A percentile compares a stretch with the other conserved stretches of the same genome.
Conservation (phyloP, 2,329 filamentous ascomycete species). For the Phaeosphaeria sp. region DNA sequence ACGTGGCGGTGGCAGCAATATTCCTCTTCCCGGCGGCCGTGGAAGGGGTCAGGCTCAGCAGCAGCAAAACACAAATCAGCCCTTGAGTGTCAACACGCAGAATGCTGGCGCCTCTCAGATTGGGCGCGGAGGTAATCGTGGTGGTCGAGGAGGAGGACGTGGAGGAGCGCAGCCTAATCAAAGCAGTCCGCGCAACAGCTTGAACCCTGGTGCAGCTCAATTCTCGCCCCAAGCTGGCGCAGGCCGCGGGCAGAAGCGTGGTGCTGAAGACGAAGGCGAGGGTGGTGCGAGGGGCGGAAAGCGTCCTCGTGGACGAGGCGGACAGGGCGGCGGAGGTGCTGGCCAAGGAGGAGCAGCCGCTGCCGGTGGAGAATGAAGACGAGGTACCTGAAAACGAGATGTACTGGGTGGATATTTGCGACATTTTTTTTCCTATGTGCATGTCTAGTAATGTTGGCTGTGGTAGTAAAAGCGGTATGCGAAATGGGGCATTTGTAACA, state of each 20-base stretch:
- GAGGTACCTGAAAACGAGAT: neutral
- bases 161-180: conserved; percentile 28
- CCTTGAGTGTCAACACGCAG: conserved; percentile 14
- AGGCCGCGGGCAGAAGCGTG: conserved; percentile 44
- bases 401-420: neutral
- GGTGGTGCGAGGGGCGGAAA: conserved; percentile 39
- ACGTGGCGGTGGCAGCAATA: conserved; percentile 38
- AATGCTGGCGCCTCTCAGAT: conserved; percentile 26
- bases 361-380: conserved; percentile 1
- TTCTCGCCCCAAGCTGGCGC: conserved; percentile 41
- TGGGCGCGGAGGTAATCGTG: conserved; percentile 37
- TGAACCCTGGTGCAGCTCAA: conserved; percentile 45
- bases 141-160: conserved; percentile 29
- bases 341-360: neutral
- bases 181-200: conserved; percentile 26
- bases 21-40: conserved; percentile 41
- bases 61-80: conserved; percentile 23
- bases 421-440: neutral
- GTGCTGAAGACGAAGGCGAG: conserved; percentile 39
- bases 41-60: conserved; percentile 20
- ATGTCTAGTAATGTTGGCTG: neutral
- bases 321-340: conserved; percentile 23
- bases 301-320: conserved; percentile 35
- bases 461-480: neutral
- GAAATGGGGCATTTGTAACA: conserved; percentile 1